Evolutionary conservation across 108 stramenopile genomes (phyloP), one percentile per base, ranked within the genome.

Genomic region (Pseudonitzschia multiseries): DNA sequence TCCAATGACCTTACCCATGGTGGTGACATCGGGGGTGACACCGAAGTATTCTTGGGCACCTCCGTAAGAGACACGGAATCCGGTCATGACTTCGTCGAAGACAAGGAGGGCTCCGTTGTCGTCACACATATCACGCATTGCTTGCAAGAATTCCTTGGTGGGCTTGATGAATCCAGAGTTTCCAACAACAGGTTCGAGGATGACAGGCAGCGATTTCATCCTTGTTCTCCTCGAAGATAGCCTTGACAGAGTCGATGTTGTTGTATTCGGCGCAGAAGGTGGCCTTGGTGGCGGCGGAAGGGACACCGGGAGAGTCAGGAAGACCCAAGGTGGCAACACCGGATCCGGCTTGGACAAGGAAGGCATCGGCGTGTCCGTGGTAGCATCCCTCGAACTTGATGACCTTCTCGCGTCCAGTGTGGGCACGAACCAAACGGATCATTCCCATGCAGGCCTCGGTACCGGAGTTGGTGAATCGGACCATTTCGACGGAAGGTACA

Each of bases 331-430:
- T 97, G 75, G 96, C 96, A 56, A 97, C 96, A 69, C 97, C 98
- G 8, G 96, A 97, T 77, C 98, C 98, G 73, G 98, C 98, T 86
- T 98, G 96, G 48, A 98, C 98, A 64, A 98, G 82, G 84, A 98
- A 98, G 64, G 96, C 88, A 73, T 98, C 97, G 59, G 96, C 98
- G 79, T 98, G 98, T 73, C 98, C 98, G 84, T 98, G 98, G 87
- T 98, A 98, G 88, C 98, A 98, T 85, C 98, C 98, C 79, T 98
- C 97, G 85, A 98, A 98, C 83, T 98, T 98, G 84, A 98, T 93
- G 33, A 98, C 84, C 85, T 97, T 96, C 78, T 97, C 96, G 31
- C 97, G 89, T 60, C 71, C 60, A 31, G 98, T 98, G 91, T 75
- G 96, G 67, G 98, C 98, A 65, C 98, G 98, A 42, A 94, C 94